phyloP scores from a whole-genome alignment of 257 asterid genomes.

The Penstemon davidsonii region DNA sequence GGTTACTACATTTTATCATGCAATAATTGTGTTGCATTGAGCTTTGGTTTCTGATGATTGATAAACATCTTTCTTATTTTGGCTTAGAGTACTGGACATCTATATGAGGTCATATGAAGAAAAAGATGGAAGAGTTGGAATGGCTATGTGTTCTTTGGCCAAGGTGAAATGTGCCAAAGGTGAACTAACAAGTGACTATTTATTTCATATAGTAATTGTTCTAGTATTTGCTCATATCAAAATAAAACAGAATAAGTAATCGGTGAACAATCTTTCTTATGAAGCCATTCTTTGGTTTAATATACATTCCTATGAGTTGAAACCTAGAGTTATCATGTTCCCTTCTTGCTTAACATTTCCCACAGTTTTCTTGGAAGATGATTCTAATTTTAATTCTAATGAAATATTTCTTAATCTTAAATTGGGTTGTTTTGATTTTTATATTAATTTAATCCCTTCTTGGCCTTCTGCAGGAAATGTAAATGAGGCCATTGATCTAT shows the following conservation, averaged over 20 bases:
- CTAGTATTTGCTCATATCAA: slow-evolving; percentile 28
- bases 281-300: too few relatives aligned
- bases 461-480: slow-evolving; percentile 19
- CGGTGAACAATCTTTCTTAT: too few relatives aligned
- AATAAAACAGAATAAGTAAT: too few relatives aligned
- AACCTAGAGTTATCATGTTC: too few relatives aligned
- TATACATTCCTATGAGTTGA: too few relatives aligned
- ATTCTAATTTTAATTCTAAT: too few relatives aligned
- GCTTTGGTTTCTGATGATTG: slow-evolving; percentile 10
- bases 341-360: too few relatives aligned
- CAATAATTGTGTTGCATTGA: slow-evolving; percentile 6
- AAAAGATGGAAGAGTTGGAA: slow-evolving; percentile 74
- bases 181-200: slow-evolving; percentile 22
- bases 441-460: too few relatives aligned
- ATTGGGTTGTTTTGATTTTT: too few relatives aligned
- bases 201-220: slow-evolving; percentile 38
- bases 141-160: slow-evolving; percentile 83
- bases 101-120: slow-evolving; percentile 61
- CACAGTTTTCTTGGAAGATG: too few relatives aligned
- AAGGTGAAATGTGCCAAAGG: slow-evolving; percentile 38
- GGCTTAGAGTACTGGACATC: slow-evolving; percentile 56
- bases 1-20: slow-evolving; percentile 42
- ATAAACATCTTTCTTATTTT: slow-evolving; percentile 21
- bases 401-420: too few relatives aligned
- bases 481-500: too few relatives aligned